Base-by-base conservation (phyloP, 148 eudicot genomes). In the Nepenthes mirabilis region DNA sequence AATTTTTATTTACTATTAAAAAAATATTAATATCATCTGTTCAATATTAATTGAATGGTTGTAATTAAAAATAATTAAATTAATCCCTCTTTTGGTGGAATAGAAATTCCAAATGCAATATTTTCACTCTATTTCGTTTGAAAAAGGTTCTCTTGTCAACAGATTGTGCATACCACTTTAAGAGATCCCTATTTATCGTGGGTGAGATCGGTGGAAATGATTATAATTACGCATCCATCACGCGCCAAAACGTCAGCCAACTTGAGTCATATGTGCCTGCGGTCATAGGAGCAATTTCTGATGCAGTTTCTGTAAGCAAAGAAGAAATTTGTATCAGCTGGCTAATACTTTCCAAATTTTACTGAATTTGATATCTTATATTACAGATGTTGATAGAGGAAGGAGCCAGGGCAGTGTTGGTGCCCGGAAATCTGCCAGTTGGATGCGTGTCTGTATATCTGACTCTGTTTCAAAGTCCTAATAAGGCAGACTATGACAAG, bases 131-230 rank as follows among this genome's bases (percentile, higher is more conserved):
- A n/a, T n/a, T n/a, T n/a, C n/a, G n/a, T n/a, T n/a, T n/a, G n/a
- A n/a, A n/a, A n/a, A n/a, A n/a, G 6, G 2, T 35, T 45, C 9
- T 68, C 53, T 55, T 47, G 34, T n/a, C 32, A 45, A 36, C 74
- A 86, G 94, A 78, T 5, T 83, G 94, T 73, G 63, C 65, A n/a
- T 63, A 65, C 45, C 75, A 68, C 36, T 86, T 86, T 60, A 75
- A 72, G 67, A 79, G 43, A 66, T 81, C 84, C 0, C 76, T 83
- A 8, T 83, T 86, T 66, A 61, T 86, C 0, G 72, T 86, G 71
- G 94, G 94, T 40, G 94, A 86, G 70, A 83, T 86, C 12, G 94
- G 94, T 34, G 94, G 94, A 54, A 86, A 86, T 65, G 94, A 86
- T 68, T 83, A 80, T 71, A 85, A 85, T 55, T 85, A 82, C 60